Percentiles rank a stretch among this genome's conserved stretches.
phyloP scores from a whole-genome alignment of 371 early-diverging fungal species.

The Modicella reniformis region DNA sequence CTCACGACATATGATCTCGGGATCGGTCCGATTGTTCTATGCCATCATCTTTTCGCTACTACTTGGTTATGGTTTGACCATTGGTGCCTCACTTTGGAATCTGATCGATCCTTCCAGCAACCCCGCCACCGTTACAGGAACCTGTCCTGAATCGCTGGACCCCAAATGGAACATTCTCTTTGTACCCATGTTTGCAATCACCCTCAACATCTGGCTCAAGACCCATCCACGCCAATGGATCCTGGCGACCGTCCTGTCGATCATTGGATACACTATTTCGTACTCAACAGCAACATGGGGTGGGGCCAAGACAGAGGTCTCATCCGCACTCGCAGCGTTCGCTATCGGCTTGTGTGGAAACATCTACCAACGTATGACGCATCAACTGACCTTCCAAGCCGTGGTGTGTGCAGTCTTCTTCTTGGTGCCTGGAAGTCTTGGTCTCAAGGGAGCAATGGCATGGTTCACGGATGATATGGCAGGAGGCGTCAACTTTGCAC shows the following conservation, averaged over 20 bases:
- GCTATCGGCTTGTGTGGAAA: conserved; percentile 69
- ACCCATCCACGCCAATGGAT: conserved; percentile 56
- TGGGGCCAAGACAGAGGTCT: conserved; percentile 50
- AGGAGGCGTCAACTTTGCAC: conserved; percentile 62
- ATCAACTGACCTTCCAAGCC: conserved; percentile 67
- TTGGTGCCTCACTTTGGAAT: conserved; percentile 66
- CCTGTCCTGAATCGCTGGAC: conserved; percentile 27
- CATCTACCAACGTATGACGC: conserved; percentile 64
- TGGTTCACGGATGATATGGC: conserved; percentile 57
- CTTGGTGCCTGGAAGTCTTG: conserved; percentile 70
- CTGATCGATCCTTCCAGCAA: conserved; percentile 55
- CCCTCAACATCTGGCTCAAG: conserved; percentile 55
- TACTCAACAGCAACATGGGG: conserved; percentile 32
- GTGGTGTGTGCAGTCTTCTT: conserved; percentile 70
- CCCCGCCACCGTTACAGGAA: conserved; percentile 29
- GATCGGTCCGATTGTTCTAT: conserved; percentile 82
- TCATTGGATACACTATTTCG: conserved; percentile 42
- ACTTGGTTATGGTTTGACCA: conserved; percentile 78
- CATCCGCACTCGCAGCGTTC: conserved; percentile 68
- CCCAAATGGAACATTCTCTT: conserved; percentile 54
- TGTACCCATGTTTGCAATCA: conserved; percentile 52
- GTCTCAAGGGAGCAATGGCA: conserved; percentile 56
- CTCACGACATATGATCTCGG: conserved; percentile 83
- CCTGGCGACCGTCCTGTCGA: conserved; percentile 40
- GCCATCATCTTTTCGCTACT: conserved; percentile 80